Evolutionary conservation across 768 basidiomycete species (phyloP).

Genomic region (Amanita fuliginea): DNA sequence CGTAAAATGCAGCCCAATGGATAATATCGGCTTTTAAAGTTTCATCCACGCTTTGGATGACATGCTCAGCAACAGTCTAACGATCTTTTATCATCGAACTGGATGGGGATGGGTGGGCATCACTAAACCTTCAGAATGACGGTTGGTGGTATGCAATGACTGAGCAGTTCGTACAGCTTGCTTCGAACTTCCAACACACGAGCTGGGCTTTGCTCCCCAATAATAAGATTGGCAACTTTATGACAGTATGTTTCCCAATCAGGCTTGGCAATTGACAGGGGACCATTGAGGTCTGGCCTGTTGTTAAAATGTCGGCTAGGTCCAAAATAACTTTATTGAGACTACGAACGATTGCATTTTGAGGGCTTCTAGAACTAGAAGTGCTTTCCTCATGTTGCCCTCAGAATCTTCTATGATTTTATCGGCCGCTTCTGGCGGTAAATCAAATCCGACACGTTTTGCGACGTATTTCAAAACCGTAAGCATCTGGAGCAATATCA

Average conservation of each 20-base stretch:
- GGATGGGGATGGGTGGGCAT: background rate
- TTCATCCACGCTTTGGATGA: conserved; percentile 86
- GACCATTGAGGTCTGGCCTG: conserved; percentile 76
- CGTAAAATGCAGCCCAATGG: conserved; percentile 97
- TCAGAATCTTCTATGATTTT: conserved; percentile 72
- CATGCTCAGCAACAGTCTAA: conserved; percentile 83
- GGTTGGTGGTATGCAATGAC: conserved; percentile 94
- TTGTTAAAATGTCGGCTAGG: conserved; percentile 1
- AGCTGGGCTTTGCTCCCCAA: conserved; percentile 82
- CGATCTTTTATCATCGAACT: background rate
- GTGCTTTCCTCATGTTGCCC: conserved; percentile 91
- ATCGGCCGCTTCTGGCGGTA: conserved; percentile 68
- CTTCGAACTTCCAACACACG: conserved; percentile 86
- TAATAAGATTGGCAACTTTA: conserved; percentile 83
- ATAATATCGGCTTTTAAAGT: conserved; percentile 85
- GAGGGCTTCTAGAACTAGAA: conserved; percentile 89
- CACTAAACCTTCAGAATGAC: conserved; percentile 71
- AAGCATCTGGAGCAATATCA: conserved; percentile 48
- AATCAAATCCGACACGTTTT: conserved; percentile 63
- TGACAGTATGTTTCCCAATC: conserved; percentile 98
- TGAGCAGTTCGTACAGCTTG: conserved; percentile 91
- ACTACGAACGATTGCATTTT: conserved; percentile 86
- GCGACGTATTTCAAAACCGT: conserved; percentile 72
- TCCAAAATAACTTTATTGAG: background rate
- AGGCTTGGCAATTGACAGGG: conserved; percentile 85